Evolutionary conservation across 2,329 filamentous ascomycete genomes (phyloP).

Genomic region (Didymosphaeria variabile): DNA sequence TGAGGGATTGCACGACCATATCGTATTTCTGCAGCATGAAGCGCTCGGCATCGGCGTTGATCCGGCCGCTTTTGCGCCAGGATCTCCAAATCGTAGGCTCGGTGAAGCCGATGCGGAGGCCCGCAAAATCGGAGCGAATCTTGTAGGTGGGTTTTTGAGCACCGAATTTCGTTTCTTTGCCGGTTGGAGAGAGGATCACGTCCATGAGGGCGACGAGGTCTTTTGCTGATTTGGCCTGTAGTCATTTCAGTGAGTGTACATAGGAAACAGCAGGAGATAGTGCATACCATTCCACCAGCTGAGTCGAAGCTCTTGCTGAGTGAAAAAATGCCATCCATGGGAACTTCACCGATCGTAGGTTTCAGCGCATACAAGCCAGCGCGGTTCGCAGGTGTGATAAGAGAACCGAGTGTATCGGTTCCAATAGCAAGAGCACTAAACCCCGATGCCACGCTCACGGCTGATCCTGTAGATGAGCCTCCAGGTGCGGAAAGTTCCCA

Average conservation of each 20-base stretch:
- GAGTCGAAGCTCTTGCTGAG: slow-evolving; percentile 47
- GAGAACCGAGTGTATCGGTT: slow-evolving; percentile 52
- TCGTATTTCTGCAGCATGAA: slow-evolving; percentile 51
- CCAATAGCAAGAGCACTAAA: slow-evolving; percentile 53
- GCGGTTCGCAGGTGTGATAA: slow-evolving; percentile 52
- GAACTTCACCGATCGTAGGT: slow-evolving; percentile 46
- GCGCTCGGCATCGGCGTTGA: slow-evolving; percentile 47
- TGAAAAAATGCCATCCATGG: slow-evolving; percentile 48
- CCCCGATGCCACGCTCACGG: slow-evolving; percentile 51
- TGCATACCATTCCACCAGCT: slow-evolving; percentile 43
- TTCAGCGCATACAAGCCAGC: slow-evolving; percentile 53
- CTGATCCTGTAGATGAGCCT: slow-evolving; percentile 51
- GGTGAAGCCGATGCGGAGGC: slow-evolving; percentile 46
- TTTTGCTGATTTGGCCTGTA: slow-evolving; percentile 46
- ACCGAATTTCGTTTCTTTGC: slow-evolving; percentile 34
- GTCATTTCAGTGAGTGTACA: slow-evolving; percentile 2
- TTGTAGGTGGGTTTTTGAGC: slow-evolving; percentile 37
- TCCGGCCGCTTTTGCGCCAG: slow-evolving; percentile 46
- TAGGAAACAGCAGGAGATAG: neutral
- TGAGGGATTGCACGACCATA: slow-evolving; percentile 44
- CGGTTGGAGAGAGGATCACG: slow-evolving; percentile 45
- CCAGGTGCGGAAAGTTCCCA: slow-evolving; percentile 49
- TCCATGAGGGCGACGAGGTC: slow-evolving; percentile 46
- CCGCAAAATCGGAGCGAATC: slow-evolving; percentile 44
- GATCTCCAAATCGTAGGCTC: slow-evolving; percentile 48